Evolutionary conservation across 306 rosid species (phyloP).

Genomic region (Prunus armeniaca): DNA sequence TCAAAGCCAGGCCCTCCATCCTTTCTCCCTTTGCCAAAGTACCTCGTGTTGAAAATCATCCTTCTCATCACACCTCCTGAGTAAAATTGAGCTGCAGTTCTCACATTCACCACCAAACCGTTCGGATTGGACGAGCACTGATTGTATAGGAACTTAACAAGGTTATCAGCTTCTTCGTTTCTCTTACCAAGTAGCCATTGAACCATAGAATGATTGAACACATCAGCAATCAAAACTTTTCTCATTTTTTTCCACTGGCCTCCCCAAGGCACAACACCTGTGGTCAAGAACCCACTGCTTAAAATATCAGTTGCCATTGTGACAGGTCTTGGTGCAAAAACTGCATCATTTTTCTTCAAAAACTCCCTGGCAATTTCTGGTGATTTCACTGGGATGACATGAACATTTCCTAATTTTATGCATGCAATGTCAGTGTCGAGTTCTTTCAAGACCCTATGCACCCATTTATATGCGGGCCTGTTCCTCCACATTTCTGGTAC

Average conservation of each 20-base stretch:
- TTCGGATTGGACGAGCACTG: neutral
- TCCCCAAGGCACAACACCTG: neutral
- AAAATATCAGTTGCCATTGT: slow-evolving; percentile 12
- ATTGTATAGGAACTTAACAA: slow-evolving; percentile 27
- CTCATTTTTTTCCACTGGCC: slow-evolving; percentile 22
- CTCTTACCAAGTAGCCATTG: slow-evolving; percentile 34
- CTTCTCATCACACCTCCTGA: neutral
- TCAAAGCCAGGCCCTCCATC: slow-evolving; percentile 46
- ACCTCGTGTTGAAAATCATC: slow-evolving; percentile 20
- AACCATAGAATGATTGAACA: slow-evolving; percentile 8
- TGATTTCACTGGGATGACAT: slow-evolving; percentile 35
- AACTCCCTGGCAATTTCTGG: slow-evolving; percentile 36
- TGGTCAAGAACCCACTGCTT: slow-evolving; percentile 17
- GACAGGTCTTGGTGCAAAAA: slow-evolving; percentile 37
- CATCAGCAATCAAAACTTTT: slow-evolving; percentile 1
- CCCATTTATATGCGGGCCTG: slow-evolving; percentile 19
- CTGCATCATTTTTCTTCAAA: slow-evolving; percentile 36
- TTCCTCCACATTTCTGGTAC: slow-evolving; percentile 12
- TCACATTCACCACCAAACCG: neutral
- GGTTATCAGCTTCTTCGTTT: slow-evolving; percentile 36
- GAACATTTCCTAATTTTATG: slow-evolving; percentile 35
- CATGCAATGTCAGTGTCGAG: slow-evolving; percentile 43
- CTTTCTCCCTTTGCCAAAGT: slow-evolving; percentile 27
- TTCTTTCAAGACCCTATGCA: slow-evolving; percentile 31
- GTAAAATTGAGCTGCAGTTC: neutral